These are phyloP conservation scores for Cucumis hystrix DNA, from an alignment of 306 rosid genomes.

Conservation along the genomic window DNA sequence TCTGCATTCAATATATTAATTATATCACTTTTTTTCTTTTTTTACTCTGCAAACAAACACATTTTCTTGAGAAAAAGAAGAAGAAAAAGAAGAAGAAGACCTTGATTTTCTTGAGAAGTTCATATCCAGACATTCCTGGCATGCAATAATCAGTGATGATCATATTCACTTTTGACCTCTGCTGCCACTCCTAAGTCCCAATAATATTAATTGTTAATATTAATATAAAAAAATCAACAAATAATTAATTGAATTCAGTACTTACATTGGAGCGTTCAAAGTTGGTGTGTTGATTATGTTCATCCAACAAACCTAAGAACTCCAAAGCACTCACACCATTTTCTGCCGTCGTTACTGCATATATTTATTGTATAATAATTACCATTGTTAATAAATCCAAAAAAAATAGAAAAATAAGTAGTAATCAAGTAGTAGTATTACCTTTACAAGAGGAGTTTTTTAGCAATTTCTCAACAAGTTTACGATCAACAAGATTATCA, in stretches of 20 bases:
- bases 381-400: too few relatives aligned
- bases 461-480: constrained; percentile 72
- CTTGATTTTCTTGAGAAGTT: constrained; percentile 85
- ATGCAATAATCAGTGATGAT: constrained; percentile 84
- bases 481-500: constrained; percentile 68
- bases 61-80: too few relatives aligned
- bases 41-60: too few relatives aligned
- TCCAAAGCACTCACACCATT: constrained; percentile 78
- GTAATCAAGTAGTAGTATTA: too few relatives aligned
- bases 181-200: background rate
- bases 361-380: too few relatives aligned
- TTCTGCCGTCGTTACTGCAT: constrained; percentile 80
- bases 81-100: constrained; percentile 1
- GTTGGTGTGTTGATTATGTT: constrained; percentile 23
- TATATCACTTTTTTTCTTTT: too few relatives aligned
- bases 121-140: constrained; percentile 98
- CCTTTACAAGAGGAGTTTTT: constrained; percentile 79
- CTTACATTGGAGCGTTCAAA: constrained; percentile 6
- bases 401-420: too few relatives aligned
- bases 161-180: constrained; percentile 72
- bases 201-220: too few relatives aligned
- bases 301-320: constrained; percentile 59
- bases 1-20: constrained; percentile 20
- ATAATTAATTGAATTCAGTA: too few relatives aligned
- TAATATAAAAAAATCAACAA: too few relatives aligned